Base-by-base conservation (phyloP, 495 filamentous ascomycete species). In the Aspergillus sclerotioniger region DNA sequence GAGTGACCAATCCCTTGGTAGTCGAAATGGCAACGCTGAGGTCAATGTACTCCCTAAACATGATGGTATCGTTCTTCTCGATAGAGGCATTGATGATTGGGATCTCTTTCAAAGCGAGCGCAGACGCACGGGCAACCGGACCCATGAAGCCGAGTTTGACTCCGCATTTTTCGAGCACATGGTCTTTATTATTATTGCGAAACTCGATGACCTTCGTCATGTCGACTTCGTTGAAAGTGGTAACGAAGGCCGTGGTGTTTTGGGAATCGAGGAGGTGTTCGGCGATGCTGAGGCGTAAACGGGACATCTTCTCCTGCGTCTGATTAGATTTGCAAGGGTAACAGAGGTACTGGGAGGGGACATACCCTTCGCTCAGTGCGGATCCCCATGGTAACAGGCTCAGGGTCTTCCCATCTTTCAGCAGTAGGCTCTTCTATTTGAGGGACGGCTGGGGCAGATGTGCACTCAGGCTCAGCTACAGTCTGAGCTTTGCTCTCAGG, bases 131-230 rank as follows among this genome's bases (percentile, higher is more conserved):
- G 3, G 90, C 87, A 76, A 96, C 95, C 9, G 90, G 88, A 68
- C 88, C 88, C 91, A 96, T 95, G 77, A 94, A 95, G 20, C 91
- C 92, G 41, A 96, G 84, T 76, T 96, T 96, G 17, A 94, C 86
- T 15, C 91, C 92, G 17, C 87, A 90, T 73, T 89, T 91, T 80
- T 93, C 89, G 31, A 94, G 74, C 6, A 94, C 72, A 43, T 88
- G 86, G 49, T 94, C 91, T 75, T 95, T 95, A 80, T 96, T 94
- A 25, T 86, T 70, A 64, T 90, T 91, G 35, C 91, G 87, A 76
- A 96, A 89, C 43, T 91, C 85, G 84, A 96, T 93, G 13, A 96
- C 72, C 4, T 83, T 82, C 1, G 91, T 92, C 92, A 96, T 96
- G 68, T 96, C 92, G 44, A 96, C 90, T 71, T 96, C 91, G 71